Evolutionary conservation across 495 filamentous ascomycete genomes (phyloP).

Genomic region (Annulohypoxylon maeteangense): DNA sequence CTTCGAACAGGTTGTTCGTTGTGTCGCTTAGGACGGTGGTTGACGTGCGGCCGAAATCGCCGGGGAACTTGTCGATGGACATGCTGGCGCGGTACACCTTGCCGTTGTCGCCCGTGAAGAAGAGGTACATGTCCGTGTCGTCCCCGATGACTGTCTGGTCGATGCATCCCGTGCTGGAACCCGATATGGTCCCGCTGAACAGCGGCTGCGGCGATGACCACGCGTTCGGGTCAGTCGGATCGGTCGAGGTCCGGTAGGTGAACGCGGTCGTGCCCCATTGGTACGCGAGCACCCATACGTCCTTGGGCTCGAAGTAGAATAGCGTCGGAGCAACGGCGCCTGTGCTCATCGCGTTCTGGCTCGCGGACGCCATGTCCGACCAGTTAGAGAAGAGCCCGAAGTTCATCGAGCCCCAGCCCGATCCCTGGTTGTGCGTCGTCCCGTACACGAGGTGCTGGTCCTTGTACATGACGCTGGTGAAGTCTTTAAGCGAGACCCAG

Average conservation of each 20-base stretch:
- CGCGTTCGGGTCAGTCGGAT: constrained; percentile 65
- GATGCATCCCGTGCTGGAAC: constrained; percentile 61
- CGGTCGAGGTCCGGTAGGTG: constrained; percentile 66
- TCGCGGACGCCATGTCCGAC: constrained; percentile 63
- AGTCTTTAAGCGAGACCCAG: constrained; percentile 69
- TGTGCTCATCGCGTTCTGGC: constrained; percentile 60
- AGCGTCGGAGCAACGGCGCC: constrained; percentile 68
- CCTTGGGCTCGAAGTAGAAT: constrained; percentile 70
- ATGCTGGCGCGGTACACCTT: constrained; percentile 70
- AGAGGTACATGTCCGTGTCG: constrained; percentile 67
- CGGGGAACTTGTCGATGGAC: constrained; percentile 68
- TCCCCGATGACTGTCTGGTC: constrained; percentile 72
- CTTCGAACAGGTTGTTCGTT: constrained; percentile 69
- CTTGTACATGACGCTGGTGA: constrained; percentile 62
- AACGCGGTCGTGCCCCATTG: constrained; percentile 70
- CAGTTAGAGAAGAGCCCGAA: constrained; percentile 67
- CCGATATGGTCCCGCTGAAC: constrained; percentile 64
- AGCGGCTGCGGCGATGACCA: constrained; percentile 66
- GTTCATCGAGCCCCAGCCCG: constrained; percentile 65
- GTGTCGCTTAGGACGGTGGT: constrained; percentile 62
- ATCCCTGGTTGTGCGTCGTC: constrained; percentile 51
- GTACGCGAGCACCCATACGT: constrained; percentile 68
- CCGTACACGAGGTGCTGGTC: constrained; percentile 67
- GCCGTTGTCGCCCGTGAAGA: constrained; percentile 74
- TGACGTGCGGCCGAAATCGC: constrained; percentile 62